phyloP scores from a whole-genome alignment of 192 early-diverging fungal genomes.

The Allomyces macrogynus region DNA sequence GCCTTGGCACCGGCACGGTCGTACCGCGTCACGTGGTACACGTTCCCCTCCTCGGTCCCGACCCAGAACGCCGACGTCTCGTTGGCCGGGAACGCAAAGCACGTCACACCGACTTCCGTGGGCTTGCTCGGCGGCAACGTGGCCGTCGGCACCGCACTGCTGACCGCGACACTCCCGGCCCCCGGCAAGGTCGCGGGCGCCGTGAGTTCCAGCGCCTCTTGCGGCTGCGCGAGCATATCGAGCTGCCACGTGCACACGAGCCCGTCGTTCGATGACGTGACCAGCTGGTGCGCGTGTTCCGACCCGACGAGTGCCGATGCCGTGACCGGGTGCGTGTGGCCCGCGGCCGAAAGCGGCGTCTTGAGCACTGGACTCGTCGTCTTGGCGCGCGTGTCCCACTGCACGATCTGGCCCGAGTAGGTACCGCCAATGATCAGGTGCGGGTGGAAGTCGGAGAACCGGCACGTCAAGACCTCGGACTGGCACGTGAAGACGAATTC shows the following conservation, averaged over 20 bases:
- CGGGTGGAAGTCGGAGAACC: slow-evolving; percentile 83
- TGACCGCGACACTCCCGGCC: neutral
- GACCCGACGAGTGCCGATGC: slow-evolving; percentile 77
- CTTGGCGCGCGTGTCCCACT: slow-evolving; percentile 94
- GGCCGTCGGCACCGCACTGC: neutral
- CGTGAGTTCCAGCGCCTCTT: slow-evolving; percentile 72
- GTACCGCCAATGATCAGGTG: slow-evolving; percentile 84
- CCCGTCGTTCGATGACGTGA: slow-evolving; percentile 89
- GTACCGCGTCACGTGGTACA: slow-evolving; percentile 88
- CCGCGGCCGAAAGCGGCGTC: slow-evolving; percentile 74
- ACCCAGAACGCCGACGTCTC: slow-evolving; percentile 87
- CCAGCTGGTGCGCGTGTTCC: slow-evolving; percentile 81
- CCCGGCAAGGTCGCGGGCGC: slow-evolving; percentile 20
- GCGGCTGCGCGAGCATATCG: slow-evolving; percentile 93
- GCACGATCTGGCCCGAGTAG: slow-evolving; percentile 89
- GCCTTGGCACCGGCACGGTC: slow-evolving; percentile 92
- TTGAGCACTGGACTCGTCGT: slow-evolving; percentile 58
- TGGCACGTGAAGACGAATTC: slow-evolving; percentile 90
- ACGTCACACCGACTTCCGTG: slow-evolving; percentile 84
- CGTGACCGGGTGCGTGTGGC: slow-evolving; percentile 95
- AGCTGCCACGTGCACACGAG: slow-evolving; percentile 89
- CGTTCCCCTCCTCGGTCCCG: slow-evolving; percentile 85
- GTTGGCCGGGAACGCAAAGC: slow-evolving; percentile 72
- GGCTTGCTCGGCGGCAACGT: slow-evolving; percentile 27
- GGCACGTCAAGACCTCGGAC: slow-evolving; percentile 72